Evolutionary conservation across 805 yeast genomes (phyloP), one percentile per base, ranked within the genome.

Genomic region (baker's yeast (Saccharomyces cerevisiae)): DNA sequence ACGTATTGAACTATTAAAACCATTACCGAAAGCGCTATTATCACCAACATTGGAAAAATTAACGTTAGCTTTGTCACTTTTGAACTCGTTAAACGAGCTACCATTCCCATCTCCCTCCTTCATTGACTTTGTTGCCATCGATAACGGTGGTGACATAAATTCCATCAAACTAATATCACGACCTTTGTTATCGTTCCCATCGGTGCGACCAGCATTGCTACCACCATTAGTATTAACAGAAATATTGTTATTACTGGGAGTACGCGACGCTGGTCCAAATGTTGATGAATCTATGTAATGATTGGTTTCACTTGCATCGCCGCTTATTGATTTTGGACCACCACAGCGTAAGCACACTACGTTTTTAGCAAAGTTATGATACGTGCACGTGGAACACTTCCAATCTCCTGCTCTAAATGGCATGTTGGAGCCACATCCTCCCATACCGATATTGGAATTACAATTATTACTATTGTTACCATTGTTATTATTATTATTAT

Each of bases 381-480:
- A 91, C 32, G 83, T 78, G 69, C 97, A 91, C 27, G 80, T 75
- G 28, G 80, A 76, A 74, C 97, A 91, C 70, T 89, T 90, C 97
- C 97, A 91, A 71, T 90, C 97, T 51, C 97, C 97, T 2, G 97
- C 97, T 62, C 97, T 79, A 71, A 91, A 91, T 30, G 97, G 96
- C n/a, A 91, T 95, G 62, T 61, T 66, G 1, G 81, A 75, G 4
- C 76, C 78, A 52, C 71, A 72, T 47, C 73, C 68, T 54, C 66
- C 64, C n/a, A 30, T 17, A 14, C 43, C 41, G 54, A 55, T 58
- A 49, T 59, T 61, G 49, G 59, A 59, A 48, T 53, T 61, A 47
- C 61, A 58, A 51, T 64, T 62, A 52, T 59, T 60, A 52, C 55
- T 59, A 51, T 57, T 57, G 54, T 57, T 61, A 52, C 57, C 55